A percentile compares a stretch with the other conserved stretches of the same genome.
Evolutionary conservation across 768 basidiomycete genomes (phyloP).

Genomic region (Leccinum longicurvipes): DNA sequence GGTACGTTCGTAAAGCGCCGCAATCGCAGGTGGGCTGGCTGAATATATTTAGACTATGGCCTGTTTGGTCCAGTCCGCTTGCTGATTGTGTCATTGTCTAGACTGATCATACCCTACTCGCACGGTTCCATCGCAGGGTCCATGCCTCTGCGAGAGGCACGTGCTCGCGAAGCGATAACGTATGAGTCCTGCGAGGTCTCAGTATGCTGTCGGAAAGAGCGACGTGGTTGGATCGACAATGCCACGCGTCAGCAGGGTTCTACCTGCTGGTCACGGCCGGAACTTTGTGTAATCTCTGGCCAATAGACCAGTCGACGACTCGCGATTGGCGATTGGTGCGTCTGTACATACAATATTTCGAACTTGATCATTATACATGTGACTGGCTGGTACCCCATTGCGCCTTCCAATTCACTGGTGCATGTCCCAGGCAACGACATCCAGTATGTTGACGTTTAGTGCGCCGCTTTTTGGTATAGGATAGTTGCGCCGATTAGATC

Average conservation of each 20-base stretch:
- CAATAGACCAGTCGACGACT: neutral
- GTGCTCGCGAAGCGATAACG: slow-evolving; percentile 20
- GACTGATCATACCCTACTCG: neutral
- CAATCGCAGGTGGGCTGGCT: neutral
- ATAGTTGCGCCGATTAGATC: slow-evolving; percentile 22
- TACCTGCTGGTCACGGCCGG: neutral
- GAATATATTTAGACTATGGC: neutral
- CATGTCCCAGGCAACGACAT: neutral
- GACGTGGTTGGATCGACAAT: slow-evolving; percentile 13
- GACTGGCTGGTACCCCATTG: slow-evolving; percentile 1
- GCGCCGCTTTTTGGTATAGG: slow-evolving; percentile 6
- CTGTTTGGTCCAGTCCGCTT: neutral
- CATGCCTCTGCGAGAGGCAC: neutral
- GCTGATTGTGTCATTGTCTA: neutral
- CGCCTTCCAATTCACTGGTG: neutral
- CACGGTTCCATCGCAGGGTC: neutral
- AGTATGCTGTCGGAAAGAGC: neutral
- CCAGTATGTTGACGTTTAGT: slow-evolving; percentile 8
- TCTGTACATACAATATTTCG: neutral
- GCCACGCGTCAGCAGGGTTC: slow-evolving; percentile 2
- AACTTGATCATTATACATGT: neutral
- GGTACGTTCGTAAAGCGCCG: neutral
- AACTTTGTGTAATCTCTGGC: slow-evolving; percentile 5
- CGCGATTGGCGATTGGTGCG: neutral
- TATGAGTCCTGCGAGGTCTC: slow-evolving; percentile 1